Evolutionary conservation across 2,329 filamentous ascomycete species (phyloP).

Genomic region (Aspergillus intermedius): DNA sequence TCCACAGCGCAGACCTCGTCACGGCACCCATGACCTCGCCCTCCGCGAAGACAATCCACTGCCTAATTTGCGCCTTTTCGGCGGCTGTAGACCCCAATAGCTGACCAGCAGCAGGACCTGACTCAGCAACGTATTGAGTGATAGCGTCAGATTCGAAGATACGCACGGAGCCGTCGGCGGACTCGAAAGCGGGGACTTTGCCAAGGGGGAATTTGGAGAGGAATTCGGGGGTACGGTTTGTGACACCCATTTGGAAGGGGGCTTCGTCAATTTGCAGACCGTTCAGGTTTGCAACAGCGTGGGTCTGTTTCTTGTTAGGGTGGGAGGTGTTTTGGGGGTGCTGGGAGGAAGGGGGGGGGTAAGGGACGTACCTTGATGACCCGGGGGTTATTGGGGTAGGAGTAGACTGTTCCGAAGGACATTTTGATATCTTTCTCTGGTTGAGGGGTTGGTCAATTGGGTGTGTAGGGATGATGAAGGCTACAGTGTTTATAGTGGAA

Average conservation of each 20-base stretch:
- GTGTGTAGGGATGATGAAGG: too few species aligned
- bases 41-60: slow-evolving; percentile 44
- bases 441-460: too few species aligned
- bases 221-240: slow-evolving; percentile 42
- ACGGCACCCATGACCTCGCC: slow-evolving; percentile 18
- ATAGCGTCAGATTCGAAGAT: slow-evolving; percentile 46
- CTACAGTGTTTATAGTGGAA: too few species aligned
- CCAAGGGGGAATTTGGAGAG: slow-evolving; percentile 48
- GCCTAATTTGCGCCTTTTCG: slow-evolving; percentile 38
- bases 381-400: slow-evolving; percentile 17
- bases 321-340: neutral
- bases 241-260: slow-evolving; percentile 38
- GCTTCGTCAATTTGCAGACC: slow-evolving; percentile 16
- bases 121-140: slow-evolving; percentile 40
- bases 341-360: neutral
- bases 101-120: slow-evolving; percentile 41
- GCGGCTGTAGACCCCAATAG: slow-evolving; percentile 41
- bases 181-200: slow-evolving; percentile 48
- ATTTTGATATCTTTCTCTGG: too few species aligned
- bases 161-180: slow-evolving; percentile 39
- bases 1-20: slow-evolving; percentile 14
- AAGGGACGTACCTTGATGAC: slow-evolving; percentile 12
- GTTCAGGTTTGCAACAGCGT: slow-evolving; percentile 33
- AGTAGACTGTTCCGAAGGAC: slow-evolving; percentile 13
- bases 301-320: slow-evolving; percentile 13